phyloP scores from a whole-genome alignment of 2,329 filamentous ascomycete species.

The Cladophialophora yegresii region DNA sequence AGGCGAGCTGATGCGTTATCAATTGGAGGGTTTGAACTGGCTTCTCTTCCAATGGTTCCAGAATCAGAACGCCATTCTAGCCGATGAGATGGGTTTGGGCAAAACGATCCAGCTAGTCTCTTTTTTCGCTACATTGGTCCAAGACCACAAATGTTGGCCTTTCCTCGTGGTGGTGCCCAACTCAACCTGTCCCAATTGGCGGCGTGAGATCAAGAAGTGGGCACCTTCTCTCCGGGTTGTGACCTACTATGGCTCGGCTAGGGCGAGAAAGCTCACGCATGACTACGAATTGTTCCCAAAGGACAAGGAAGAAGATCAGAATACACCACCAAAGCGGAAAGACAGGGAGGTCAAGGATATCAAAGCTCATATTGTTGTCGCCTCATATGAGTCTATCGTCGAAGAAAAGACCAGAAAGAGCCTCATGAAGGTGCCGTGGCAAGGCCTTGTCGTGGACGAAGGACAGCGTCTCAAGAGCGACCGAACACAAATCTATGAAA shows the following conservation, averaged over 20 bases:
- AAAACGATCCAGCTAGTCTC: constrained; percentile 94
- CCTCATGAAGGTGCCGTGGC: constrained; percentile 76
- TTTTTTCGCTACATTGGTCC: constrained; percentile 72
- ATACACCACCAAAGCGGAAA: constrained; percentile 40
- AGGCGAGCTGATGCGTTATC: constrained; percentile 88
- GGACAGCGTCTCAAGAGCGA: constrained; percentile 96
- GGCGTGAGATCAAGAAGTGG: constrained; percentile 93
- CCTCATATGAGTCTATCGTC: constrained; percentile 86
- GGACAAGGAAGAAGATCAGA: constrained; percentile 39
- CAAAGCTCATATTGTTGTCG: constrained; percentile 87
- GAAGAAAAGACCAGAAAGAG: constrained; percentile 67
- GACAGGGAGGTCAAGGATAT: constrained; percentile 57
- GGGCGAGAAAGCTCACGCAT: constrained; percentile 73
- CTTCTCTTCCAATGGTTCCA: constrained; percentile 85
- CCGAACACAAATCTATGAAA: constrained; percentile 75
- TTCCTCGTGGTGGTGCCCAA: constrained; percentile 94
- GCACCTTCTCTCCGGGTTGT: constrained; percentile 81
- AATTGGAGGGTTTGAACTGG: constrained; percentile 93
- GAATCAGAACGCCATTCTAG: constrained; percentile 82
- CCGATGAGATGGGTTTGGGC: constrained; percentile 96
- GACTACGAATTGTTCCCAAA: constrained; percentile 82
- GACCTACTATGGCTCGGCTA: constrained; percentile 81
- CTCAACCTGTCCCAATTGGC: constrained; percentile 96
- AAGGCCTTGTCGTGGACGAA: constrained; percentile 87
- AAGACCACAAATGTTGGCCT: constrained; percentile 76